Conservation (phyloP, 352 stramenopile genomes). For the Phytophthora boehmeriae region DNA sequence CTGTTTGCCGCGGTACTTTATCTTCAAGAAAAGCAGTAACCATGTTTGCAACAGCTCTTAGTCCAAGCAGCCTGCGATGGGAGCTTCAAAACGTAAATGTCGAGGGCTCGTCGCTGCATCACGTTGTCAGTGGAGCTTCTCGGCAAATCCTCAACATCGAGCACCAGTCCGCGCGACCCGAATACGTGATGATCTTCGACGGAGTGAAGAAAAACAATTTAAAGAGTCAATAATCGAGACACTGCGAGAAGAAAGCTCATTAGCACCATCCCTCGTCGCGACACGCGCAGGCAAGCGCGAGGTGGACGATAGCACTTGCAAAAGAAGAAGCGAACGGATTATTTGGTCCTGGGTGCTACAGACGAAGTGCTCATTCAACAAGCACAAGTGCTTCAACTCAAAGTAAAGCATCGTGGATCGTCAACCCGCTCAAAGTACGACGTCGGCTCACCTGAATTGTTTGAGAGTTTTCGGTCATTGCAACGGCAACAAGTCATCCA, state of each 20-base stretch:
- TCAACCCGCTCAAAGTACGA: conserved; percentile 62
- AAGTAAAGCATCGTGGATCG: conserved; percentile 75
- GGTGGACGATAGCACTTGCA: not conserved
- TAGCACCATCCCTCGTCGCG: conserved; percentile 56
- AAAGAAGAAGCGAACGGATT: conserved; percentile 40
- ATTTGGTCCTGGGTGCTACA: conserved; percentile 62
- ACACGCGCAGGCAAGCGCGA: conserved; percentile 39
- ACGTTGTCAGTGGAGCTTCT: conserved; percentile 52
- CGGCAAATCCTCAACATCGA: conserved; percentile 41
- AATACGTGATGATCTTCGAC: conserved; percentile 83
- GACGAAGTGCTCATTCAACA: conserved; percentile 65
- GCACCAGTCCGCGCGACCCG: conserved; percentile 31
- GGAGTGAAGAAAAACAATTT: conserved; percentile 60
- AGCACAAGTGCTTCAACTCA: conserved; percentile 66
- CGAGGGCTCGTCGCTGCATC: conserved; percentile 71
- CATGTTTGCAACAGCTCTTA: conserved; percentile 44
- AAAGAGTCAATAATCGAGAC: conserved; percentile 80
- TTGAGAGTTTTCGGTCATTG: conserved; percentile 76
- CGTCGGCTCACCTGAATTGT: conserved; percentile 41
- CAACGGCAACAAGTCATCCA: conserved; percentile 79
- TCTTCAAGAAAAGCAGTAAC: conserved; percentile 51
- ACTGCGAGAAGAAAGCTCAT: conserved; percentile 68
- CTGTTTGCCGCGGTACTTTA: conserved; percentile 69
- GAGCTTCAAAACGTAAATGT: conserved; percentile 70
- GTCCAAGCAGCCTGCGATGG: conserved; percentile 46